phyloP scores from a whole-genome alignment of 2,329 filamentous ascomycete species.

The Cytospora piceae region DNA sequence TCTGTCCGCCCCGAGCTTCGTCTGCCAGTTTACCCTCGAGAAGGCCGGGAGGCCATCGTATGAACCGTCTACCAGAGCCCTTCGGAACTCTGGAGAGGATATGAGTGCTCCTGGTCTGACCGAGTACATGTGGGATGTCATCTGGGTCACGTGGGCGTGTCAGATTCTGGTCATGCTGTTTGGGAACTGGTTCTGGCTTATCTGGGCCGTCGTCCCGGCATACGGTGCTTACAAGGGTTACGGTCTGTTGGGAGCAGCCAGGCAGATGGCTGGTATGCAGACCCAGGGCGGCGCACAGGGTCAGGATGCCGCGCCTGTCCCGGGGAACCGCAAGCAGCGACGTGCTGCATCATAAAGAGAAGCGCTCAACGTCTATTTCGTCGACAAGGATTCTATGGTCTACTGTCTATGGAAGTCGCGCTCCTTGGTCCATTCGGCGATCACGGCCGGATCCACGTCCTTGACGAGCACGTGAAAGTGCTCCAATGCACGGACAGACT shows the following conservation, averaged over 20 bases:
- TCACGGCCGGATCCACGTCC: slow-evolving; percentile 53
- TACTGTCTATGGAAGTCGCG: slow-evolving; percentile 43
- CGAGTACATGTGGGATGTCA: slow-evolving; percentile 96
- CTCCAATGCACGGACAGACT: slow-evolving; percentile 85
- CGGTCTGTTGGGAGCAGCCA: slow-evolving; percentile 57
- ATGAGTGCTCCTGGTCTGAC: slow-evolving; percentile 85
- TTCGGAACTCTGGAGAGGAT: slow-evolving; percentile 83
- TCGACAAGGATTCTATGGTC: slow-evolving; percentile 7
- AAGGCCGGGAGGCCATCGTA: slow-evolving; percentile 78
- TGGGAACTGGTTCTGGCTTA: slow-evolving; percentile 74
- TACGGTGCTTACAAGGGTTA: slow-evolving; percentile 60
- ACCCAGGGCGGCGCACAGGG: slow-evolving; percentile 42
- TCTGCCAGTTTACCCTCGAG: slow-evolving; percentile 87
- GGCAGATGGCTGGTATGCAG: slow-evolving; percentile 55
- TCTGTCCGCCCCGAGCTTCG: slow-evolving; percentile 73
- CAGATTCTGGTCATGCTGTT: slow-evolving; percentile 72
- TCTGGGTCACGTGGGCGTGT: slow-evolving; percentile 91
- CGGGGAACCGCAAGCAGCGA: slow-evolving; percentile 58
- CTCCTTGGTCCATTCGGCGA: slow-evolving; percentile 59
- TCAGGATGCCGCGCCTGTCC: slow-evolving; percentile 41
- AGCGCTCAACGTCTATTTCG: background rate
- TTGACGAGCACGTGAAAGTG: slow-evolving; percentile 81
- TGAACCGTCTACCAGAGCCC: slow-evolving; percentile 63
- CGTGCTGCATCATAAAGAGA: slow-evolving; percentile 50
- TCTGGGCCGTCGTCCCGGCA: slow-evolving; percentile 59